A percentile compares a stretch with the other conserved stretches of the same genome.
phyloP scores from a whole-genome alignment of 805 yeast species.

The Pichia cephalocereana region DNA sequence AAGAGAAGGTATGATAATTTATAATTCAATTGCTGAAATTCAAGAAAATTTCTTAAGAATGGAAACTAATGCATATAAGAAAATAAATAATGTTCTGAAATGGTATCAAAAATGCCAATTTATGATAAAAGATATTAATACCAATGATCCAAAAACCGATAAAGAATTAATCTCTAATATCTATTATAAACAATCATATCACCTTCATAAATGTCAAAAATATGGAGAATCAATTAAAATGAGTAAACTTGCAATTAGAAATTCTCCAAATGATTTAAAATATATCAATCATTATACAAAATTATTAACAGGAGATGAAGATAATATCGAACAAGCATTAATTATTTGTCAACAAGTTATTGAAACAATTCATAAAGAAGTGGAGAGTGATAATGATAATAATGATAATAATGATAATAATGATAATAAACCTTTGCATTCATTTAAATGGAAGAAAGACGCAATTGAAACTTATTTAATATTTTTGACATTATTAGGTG shows the following conservation, averaged over 20 bases:
- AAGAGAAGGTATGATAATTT: conserved; percentile 16
- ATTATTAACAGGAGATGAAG: conserved; percentile 54
- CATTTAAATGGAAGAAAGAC: conserved; percentile 30
- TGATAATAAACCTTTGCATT: too few species aligned
- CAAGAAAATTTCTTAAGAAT: conserved; percentile 10
- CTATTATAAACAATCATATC: conserved; percentile 39
- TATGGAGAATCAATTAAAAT: conserved; percentile 35
- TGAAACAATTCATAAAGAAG: conserved; percentile 25
- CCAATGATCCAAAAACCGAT: conserved; percentile 1
- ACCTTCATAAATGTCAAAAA: conserved; percentile 35
- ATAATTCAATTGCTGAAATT: conserved; percentile 19
- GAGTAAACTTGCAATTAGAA: conserved; percentile 38
- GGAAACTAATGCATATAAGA: conserved; percentile 1
- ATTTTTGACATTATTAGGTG: conserved; percentile 60
- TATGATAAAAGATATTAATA: neutral
- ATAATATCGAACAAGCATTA: conserved; percentile 22
- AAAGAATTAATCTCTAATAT: conserved; percentile 5
- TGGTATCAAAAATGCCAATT: conserved; percentile 8
- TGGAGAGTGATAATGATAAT: conserved; percentile 30
- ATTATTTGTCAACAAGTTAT: conserved; percentile 49
- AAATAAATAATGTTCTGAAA: conserved; percentile 1
- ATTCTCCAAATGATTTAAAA: conserved; percentile 46
- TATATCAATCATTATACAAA: conserved; percentile 63
- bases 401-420: neutral
- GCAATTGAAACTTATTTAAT: conserved; percentile 66